These are phyloP conservation scores for Pseudognaphalium luteoalbum DNA, from an alignment of 129 eudicot species.

Conservation along the genomic window DNA sequence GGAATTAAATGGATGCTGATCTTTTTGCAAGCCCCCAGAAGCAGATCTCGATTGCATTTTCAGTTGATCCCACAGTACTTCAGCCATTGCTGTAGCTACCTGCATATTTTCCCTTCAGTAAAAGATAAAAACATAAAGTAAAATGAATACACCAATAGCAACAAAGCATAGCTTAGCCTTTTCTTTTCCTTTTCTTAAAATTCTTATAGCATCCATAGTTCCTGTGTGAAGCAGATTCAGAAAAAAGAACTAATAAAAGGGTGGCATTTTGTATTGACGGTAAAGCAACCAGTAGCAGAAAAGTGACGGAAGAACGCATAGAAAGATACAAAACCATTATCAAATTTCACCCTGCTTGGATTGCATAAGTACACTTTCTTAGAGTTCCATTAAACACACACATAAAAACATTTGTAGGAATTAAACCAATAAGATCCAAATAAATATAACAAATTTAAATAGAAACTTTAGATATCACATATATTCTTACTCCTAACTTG, in stretches of 20 bases:
- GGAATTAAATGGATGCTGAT: slow-evolving; percentile 59
- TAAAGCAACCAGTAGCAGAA: not conserved
- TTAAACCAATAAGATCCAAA: slow-evolving; percentile 1
- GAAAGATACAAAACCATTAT: not conserved
- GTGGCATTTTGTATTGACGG: not conserved
- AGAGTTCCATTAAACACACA: not conserved
- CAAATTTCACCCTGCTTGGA: slow-evolving; percentile 4
- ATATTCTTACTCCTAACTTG: not conserved
- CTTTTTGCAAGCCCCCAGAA: slow-evolving; percentile 38
- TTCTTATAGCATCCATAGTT: not conserved
- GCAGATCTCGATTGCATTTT: slow-evolving; percentile 48
- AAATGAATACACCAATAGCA: not conserved
- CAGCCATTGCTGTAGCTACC: slow-evolving; percentile 74
- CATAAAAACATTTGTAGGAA: not conserved
- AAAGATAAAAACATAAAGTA: not conserved
- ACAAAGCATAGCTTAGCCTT: not conserved
- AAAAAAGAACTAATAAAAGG: not conserved
- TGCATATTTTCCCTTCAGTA: slow-evolving; percentile 31
- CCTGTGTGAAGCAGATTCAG: not conserved
- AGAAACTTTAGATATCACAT: not conserved
- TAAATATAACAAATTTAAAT: not conserved
- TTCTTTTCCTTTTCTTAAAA: not conserved
- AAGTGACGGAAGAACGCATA: not conserved
- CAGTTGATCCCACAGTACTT: slow-evolving; percentile 75
- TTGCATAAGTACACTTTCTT: not conserved